Evolutionary conservation across 805 yeast species (phyloP).

Genomic region (Cyberlindnera misumaiensis): DNA sequence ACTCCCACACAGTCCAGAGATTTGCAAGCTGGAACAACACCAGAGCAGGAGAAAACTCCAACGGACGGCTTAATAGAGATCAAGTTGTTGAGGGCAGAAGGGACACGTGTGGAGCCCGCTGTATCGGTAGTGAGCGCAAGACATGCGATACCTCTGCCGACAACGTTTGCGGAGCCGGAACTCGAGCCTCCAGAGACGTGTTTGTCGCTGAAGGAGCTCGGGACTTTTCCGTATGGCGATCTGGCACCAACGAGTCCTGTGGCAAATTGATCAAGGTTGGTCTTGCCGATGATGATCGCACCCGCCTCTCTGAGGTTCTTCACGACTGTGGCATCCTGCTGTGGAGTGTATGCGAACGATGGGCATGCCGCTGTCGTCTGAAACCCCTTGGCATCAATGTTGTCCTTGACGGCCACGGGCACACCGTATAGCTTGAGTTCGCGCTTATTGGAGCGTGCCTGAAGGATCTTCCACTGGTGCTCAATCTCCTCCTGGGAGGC

Average conservation of each 20-base stretch:
- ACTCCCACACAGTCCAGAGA: slow-evolving; percentile 90
- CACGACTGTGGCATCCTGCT: slow-evolving; percentile 71
- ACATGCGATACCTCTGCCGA: slow-evolving; percentile 86
- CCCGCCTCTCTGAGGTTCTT: slow-evolving; percentile 74
- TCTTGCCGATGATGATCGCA: slow-evolving; percentile 89
- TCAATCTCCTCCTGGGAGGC: slow-evolving; percentile 53
- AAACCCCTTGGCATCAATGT: slow-evolving; percentile 79
- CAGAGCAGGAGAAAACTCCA: slow-evolving; percentile 79
- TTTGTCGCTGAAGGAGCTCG: slow-evolving; percentile 64
- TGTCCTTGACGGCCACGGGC: slow-evolving; percentile 91
- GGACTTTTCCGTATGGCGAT: slow-evolving; percentile 89
- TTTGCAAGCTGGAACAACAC: slow-evolving; percentile 97
- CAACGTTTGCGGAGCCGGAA: slow-evolving; percentile 92
- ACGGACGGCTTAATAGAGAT: slow-evolving; percentile 90
- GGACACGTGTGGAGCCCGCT: slow-evolving; percentile 97
- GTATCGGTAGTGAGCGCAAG: slow-evolving; percentile 92
- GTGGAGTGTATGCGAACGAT: slow-evolving; percentile 62
- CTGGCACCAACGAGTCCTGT: slow-evolving; percentile 95
- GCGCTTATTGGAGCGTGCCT: slow-evolving; percentile 49
- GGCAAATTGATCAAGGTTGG: slow-evolving; percentile 95
- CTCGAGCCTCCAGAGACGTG: slow-evolving; percentile 95
- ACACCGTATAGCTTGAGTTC: slow-evolving; percentile 79
- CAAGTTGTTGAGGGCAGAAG: slow-evolving; percentile 88
- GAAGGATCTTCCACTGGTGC: slow-evolving; percentile 76
- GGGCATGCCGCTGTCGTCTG: slow-evolving; percentile 96